phyloP scores from a whole-genome alignment of 179 eudicot species.

The Silene noctiflora region DNA sequence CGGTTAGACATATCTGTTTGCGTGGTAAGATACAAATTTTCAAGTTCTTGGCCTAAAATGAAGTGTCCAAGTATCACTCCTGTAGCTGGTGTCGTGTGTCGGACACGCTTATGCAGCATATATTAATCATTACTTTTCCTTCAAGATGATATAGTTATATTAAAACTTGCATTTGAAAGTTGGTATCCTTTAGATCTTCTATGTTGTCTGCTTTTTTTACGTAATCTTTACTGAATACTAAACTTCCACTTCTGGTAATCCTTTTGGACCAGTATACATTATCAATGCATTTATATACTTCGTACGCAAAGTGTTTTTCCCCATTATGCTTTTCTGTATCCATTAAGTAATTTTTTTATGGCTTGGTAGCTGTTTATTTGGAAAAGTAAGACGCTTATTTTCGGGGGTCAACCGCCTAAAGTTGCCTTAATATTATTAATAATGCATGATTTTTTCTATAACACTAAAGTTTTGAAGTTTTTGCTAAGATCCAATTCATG shows the following conservation, averaged over 20 bases:
- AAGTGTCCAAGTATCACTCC: neutral
- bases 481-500: no score
- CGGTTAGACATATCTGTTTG: no score
- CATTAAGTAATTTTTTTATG: neutral
- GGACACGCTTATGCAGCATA: neutral
- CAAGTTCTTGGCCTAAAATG: neutral
- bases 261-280: constrained; percentile 11
- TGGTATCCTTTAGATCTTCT: constrained; percentile 16
- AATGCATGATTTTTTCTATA: neutral
- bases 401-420: neutral
- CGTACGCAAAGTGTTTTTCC: neutral
- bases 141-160: neutral
- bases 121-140: neutral
- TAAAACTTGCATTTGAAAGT: constrained; percentile 18
- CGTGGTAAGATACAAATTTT: no score
- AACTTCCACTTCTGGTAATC: constrained; percentile 18
- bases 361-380: no score
- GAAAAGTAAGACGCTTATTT: neutral
- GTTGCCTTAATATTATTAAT: neutral
- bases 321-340: neutral
- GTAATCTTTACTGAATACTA: constrained; percentile 7
- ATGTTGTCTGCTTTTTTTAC: constrained; percentile 5
- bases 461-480: neutral
- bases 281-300: neutral
- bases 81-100: neutral